A percentile compares a stretch with the other conserved stretches of the same genome.
Evolutionary conservation across 2,329 filamentous ascomycete species (phyloP).

Genomic region (Alternaria dauci): DNA sequence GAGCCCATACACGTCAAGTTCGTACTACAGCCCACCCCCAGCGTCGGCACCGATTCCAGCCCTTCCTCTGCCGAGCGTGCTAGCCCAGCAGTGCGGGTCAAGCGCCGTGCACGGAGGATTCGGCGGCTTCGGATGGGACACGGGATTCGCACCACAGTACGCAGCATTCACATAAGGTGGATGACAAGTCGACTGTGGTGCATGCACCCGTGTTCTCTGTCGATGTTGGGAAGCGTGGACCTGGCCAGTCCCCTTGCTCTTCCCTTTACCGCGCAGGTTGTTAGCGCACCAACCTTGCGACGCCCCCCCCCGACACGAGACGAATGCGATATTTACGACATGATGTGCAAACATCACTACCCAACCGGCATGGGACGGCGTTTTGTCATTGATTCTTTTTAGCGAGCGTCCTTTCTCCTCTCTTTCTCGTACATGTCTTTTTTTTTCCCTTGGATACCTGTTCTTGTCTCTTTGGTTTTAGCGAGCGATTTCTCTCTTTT

Average conservation of each 20-base stretch:
- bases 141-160: conserved; percentile 77
- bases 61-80: conserved; percentile 85
- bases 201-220: conserved; percentile 32
- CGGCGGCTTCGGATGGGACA: conserved; percentile 83
- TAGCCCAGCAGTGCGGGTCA: conserved; percentile 83
- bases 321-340: conserved; percentile 56
- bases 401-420: conserved; percentile 49
- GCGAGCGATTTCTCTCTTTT: conserved; percentile 51
- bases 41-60: conserved; percentile 76
- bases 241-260: conserved; percentile 52
- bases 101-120: conserved; percentile 69
- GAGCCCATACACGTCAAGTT: conserved; percentile 71
- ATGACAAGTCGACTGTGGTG: conserved; percentile 31
- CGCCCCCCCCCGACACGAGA: conserved; percentile 50
- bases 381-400: conserved; percentile 57
- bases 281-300: conserved; percentile 53
- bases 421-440: conserved; percentile 51
- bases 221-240: conserved; percentile 51
- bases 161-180: conserved; percentile 78
- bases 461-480: conserved; percentile 51
- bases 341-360: conserved; percentile 55
- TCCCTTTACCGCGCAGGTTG: conserved; percentile 40
- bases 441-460: conserved; percentile 51
- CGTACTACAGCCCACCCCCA: conserved; percentile 82
- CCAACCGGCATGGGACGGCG: conserved; percentile 63